Percentiles rank a stretch among this genome's conserved stretches.
phyloP scores from a whole-genome alignment of 805 yeast species.

The Nakazawaea wickerhamii region DNA sequence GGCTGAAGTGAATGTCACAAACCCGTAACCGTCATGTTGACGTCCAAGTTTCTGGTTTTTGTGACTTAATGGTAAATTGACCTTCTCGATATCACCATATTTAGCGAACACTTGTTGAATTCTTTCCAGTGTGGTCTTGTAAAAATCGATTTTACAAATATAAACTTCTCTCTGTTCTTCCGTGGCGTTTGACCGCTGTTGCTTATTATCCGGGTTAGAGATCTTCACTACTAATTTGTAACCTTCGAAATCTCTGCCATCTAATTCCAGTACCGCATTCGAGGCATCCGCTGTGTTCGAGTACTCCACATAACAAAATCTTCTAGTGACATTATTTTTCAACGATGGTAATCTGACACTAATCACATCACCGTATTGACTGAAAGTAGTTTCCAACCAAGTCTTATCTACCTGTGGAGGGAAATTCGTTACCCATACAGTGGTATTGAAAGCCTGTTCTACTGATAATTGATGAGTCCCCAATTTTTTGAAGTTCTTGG shows the following conservation, averaged over 20 bases:
- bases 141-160: conserved; percentile 47
- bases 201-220: conserved; percentile 50
- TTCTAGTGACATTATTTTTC: conserved; percentile 44
- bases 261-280: conserved; percentile 33
- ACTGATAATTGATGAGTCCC: conserved; percentile 41
- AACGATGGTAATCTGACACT: conserved; percentile 63
- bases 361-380: conserved; percentile 33
- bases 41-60: conserved; percentile 27
- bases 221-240: conserved; percentile 49
- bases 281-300: conserved; percentile 36
- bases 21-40: conserved; percentile 60
- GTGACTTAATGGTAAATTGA: conserved; percentile 42
- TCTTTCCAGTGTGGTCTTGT: conserved; percentile 30
- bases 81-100: conserved; percentile 48
- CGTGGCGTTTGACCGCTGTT: conserved; percentile 37
- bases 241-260: conserved; percentile 34
- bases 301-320: conserved; percentile 74
- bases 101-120: conserved; percentile 37
- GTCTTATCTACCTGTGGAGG: conserved; percentile 47
- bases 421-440: conserved; percentile 71
- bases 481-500: conserved; percentile 48
- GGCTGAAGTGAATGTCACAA: conserved; percentile 44
- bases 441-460: conserved; percentile 36
- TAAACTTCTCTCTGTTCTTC: conserved; percentile 54
- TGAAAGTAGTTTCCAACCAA: conserved; percentile 36